phyloP scores from a whole-genome alignment of 164 flowering plant genomes.

The Pachysandra terminalis region DNA sequence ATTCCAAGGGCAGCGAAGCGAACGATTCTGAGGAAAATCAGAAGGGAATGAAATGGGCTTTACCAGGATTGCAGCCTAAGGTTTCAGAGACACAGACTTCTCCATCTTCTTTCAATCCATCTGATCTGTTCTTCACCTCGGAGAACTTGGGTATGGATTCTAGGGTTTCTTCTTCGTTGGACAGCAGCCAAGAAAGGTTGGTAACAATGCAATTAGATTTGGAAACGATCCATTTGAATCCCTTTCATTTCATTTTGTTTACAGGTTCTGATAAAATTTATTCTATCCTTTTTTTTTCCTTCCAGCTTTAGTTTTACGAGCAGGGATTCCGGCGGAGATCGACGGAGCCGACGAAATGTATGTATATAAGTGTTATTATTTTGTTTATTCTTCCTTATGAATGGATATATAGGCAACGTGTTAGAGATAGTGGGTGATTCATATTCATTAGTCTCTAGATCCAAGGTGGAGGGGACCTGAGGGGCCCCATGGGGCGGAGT shows the following conservation, averaged over 20 bases:
- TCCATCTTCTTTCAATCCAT: slow-evolving; percentile 53
- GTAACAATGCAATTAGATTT: slow-evolving; percentile 8
- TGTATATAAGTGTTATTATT: slow-evolving; percentile 16
- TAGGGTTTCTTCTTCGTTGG: slow-evolving; percentile 51
- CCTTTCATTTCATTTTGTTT: background rate
- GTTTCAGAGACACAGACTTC: slow-evolving; percentile 30
- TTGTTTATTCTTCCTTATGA: too few relatives aligned
- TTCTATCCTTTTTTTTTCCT: background rate
- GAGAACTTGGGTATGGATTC: slow-evolving; percentile 64
- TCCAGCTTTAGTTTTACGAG: slow-evolving; percentile 41
- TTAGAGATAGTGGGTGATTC: too few relatives aligned
- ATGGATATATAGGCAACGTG: too few relatives aligned
- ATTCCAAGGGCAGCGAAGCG: slow-evolving; percentile 26
- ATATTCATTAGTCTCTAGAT: too few relatives aligned
- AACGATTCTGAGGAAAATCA: slow-evolving; percentile 6
- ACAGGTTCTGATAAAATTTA: background rate
- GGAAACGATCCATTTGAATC: too few relatives aligned
- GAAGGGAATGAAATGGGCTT: slow-evolving; percentile 58
- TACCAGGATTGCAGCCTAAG: slow-evolving; percentile 73
- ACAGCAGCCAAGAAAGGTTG: slow-evolving; percentile 71
- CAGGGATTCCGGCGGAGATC: slow-evolving; percentile 55
- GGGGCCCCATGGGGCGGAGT: too few relatives aligned
- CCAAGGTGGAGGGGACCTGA: too few relatives aligned
- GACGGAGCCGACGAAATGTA: slow-evolving; percentile 75
- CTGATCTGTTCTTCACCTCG: slow-evolving; percentile 51